These are phyloP conservation scores for Ophiocordyceps camponoti-leonardi DNA, from an alignment of 2,329 filamentous ascomycete genomes.

Conservation along the genomic window DNA sequence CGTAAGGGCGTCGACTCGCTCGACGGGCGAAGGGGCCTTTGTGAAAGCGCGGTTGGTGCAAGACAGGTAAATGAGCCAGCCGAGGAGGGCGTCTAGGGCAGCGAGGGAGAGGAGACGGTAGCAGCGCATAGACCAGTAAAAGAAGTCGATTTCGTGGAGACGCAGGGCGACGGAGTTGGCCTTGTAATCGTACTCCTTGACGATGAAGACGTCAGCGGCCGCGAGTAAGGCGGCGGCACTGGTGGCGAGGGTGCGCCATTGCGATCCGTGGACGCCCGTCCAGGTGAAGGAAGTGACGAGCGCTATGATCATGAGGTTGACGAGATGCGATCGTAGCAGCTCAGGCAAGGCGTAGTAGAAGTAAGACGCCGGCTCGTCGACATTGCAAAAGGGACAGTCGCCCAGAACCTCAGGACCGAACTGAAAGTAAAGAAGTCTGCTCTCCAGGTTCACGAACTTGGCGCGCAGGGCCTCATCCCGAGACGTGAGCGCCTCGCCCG, in stretches of 20 bases:
- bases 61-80: constrained; percentile 53
- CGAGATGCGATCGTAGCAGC: constrained; percentile 59
- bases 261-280: constrained; percentile 41
- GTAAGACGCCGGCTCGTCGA: constrained; percentile 54
- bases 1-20: constrained; percentile 46
- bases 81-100: constrained; percentile 44
- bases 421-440: constrained; percentile 64
- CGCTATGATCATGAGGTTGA: constrained; percentile 58
- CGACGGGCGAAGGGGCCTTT: constrained; percentile 38
- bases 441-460: constrained; percentile 54
- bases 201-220: constrained; percentile 46
- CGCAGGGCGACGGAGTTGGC: constrained; percentile 45
- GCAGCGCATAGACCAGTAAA: constrained; percentile 52
- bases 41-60: constrained; percentile 67
- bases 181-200: constrained; percentile 47
- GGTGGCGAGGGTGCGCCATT: constrained; percentile 57
- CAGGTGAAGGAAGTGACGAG: constrained; percentile 53
- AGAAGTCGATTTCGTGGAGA: constrained; percentile 47
- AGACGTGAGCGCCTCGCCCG: constrained; percentile 27
- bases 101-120: constrained; percentile 49
- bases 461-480: constrained; percentile 47
- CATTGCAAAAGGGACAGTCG: constrained; percentile 65
- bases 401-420: constrained; percentile 61
- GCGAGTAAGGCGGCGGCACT: constrained; percentile 42
- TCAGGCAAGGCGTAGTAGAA: constrained; percentile 66